These are phyloP conservation scores for Aureobasidium sp. DNA, from an alignment of 2,329 filamentous ascomycete species.

Conservation along the genomic window DNA sequence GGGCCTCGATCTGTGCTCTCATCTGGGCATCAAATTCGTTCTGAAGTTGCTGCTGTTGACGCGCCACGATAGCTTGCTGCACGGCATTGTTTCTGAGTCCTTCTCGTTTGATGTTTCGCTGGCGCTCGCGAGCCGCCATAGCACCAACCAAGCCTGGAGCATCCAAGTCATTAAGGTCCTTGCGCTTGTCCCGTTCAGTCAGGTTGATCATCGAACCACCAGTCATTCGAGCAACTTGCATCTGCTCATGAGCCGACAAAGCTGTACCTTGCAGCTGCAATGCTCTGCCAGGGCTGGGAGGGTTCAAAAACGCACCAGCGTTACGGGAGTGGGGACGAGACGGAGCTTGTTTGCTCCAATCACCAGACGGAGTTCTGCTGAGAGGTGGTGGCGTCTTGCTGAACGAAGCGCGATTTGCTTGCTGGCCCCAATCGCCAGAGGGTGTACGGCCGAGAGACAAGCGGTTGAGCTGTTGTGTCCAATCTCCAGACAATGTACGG, in stretches of 20 bases:
- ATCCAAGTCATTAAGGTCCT: constrained; percentile 28
- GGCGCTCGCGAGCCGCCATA: constrained; percentile 72
- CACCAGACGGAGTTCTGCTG: constrained; percentile 26
- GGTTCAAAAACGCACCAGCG: constrained; percentile 45
- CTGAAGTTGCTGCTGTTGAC: constrained; percentile 45
- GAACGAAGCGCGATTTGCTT: constrained; percentile 2
- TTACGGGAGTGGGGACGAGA: constrained; percentile 51
- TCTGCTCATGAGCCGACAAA: constrained; percentile 80
- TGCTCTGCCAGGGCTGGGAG: constrained; percentile 20
- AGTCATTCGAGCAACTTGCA: constrained; percentile 77
- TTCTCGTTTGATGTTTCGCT: constrained; percentile 64
- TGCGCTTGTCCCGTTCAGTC: constrained; percentile 40
- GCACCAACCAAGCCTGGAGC: constrained; percentile 60
- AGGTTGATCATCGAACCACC: constrained; percentile 69
- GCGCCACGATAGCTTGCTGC: constrained; percentile 56
- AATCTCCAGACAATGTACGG: constrained; percentile 13
- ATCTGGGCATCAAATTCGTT: constrained; percentile 34
- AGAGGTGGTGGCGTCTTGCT: constrained; percentile 25
- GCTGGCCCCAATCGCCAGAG: constrained; percentile 41
- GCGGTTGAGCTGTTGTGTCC: constrained; percentile 22
- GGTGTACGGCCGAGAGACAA: constrained; percentile 35
- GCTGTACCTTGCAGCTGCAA: constrained; percentile 45
- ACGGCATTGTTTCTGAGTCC: constrained; percentile 59
- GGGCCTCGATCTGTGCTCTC: constrained; percentile 31
- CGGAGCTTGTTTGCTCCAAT: constrained; percentile 20